A percentile compares a stretch with the other conserved stretches of the same genome.
These are phyloP conservation scores for Naganishia albida DNA, from an alignment of 1,284 basidiomycete genomes.

Conservation along the genomic window DNA sequence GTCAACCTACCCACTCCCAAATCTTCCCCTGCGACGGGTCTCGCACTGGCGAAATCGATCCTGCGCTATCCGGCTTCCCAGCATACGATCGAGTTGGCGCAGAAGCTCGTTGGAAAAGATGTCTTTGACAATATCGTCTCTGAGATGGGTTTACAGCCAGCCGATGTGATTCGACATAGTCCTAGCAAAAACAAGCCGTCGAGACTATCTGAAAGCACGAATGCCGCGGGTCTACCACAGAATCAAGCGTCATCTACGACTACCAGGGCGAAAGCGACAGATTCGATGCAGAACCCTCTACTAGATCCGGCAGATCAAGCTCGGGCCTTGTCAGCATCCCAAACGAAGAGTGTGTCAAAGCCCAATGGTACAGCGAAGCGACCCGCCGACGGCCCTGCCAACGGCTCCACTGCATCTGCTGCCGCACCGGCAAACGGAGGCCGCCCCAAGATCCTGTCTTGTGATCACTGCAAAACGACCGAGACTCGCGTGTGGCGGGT, in stretches of 20 bases:
- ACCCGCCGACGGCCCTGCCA: not conserved
- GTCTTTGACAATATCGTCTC: conserved; percentile 25
- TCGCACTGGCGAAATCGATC: conserved; percentile 32
- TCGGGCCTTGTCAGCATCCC: not conserved
- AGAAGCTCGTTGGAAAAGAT: conserved; percentile 35
- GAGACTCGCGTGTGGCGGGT: conserved; percentile 33
- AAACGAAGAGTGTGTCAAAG: not conserved
- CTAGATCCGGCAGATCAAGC: conserved; percentile 23
- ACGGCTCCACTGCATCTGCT: not conserved
- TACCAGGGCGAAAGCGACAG: conserved; percentile 19
- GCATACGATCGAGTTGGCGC: conserved; percentile 32
- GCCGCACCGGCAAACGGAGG: not conserved
- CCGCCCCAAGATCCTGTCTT: conserved; percentile 11
- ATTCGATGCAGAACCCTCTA: conserved; percentile 18
- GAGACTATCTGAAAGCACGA: conserved; percentile 9
- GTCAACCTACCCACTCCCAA: conserved; percentile 19
- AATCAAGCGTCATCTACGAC: not conserved
- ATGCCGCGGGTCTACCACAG: not conserved
- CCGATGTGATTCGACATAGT: conserved; percentile 11
- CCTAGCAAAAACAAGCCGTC: conserved; percentile 18
- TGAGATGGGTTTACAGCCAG: conserved; percentile 32
- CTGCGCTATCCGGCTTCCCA: conserved; percentile 28
- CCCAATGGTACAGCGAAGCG: not conserved
- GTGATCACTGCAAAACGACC: conserved; percentile 35
- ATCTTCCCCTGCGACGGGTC: conserved; percentile 31